Evolutionary conservation across 1,284 basidiomycete species (phyloP).

Genomic region (Ganoderma sp.): DNA sequence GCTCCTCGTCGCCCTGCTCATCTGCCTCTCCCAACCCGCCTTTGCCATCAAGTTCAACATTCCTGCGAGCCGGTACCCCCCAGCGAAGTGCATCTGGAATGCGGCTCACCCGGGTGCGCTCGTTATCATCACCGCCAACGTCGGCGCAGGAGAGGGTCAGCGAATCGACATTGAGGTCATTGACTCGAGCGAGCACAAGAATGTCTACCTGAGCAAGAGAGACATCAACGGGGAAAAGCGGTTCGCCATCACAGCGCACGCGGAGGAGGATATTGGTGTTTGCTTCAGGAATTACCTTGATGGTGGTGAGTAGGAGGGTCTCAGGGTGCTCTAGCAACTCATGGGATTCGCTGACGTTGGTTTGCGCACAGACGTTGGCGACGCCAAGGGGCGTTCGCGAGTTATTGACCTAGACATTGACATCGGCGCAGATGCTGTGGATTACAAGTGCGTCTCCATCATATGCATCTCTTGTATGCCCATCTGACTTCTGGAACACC

Average conservation of each 20-base stretch:
- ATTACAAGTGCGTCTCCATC: constrained; percentile 83
- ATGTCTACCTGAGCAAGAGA: constrained; percentile 91
- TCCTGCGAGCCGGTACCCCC: constrained; percentile 70
- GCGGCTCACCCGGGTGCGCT: constrained; percentile 84
- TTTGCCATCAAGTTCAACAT: constrained; percentile 86
- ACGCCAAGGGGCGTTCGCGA: constrained; percentile 58
- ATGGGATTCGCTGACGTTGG: not conserved
- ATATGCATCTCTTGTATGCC: not conserved
- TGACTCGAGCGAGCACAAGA: constrained; percentile 87
- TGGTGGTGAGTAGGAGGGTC: constrained; percentile 58
- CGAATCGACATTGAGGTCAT: constrained; percentile 93
- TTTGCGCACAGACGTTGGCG: constrained; percentile 47
- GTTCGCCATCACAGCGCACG: constrained; percentile 93
- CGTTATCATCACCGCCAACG: constrained; percentile 94
- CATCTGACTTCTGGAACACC: not conserved
- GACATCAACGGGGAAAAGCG: constrained; percentile 90
- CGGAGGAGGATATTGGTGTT: constrained; percentile 93
- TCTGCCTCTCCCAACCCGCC: constrained; percentile 39
- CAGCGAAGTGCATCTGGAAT: constrained; percentile 92
- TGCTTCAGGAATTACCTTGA: constrained; percentile 88
- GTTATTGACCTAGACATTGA: constrained; percentile 94
- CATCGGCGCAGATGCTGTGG: constrained; percentile 97
- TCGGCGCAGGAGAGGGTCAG: constrained; percentile 74
- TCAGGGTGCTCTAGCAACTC: not conserved
- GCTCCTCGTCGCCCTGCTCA: constrained; percentile 42